A percentile compares a stretch with the other conserved stretches of the same genome.
These are phyloP conservation scores for Debaryomyces sp. DNA, from an alignment of 1,139 yeast genomes.

Conservation along the genomic window DNA sequence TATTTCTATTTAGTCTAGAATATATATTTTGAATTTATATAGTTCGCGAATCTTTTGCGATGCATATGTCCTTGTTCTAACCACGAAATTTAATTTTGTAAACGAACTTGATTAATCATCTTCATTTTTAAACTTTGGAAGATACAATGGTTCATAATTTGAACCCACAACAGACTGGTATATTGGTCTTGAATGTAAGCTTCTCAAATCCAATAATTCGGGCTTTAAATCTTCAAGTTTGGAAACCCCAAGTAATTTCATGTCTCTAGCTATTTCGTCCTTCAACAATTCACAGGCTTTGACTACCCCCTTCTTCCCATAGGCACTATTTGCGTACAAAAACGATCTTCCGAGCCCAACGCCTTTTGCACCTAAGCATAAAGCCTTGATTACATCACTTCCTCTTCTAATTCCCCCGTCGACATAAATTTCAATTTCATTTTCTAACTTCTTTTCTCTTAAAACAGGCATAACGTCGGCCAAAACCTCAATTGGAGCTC, in stretches of 20 bases:
- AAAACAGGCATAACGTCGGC: constrained; percentile 48
- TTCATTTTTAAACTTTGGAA: constrained; percentile 15
- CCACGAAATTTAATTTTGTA: background rate
- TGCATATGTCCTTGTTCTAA: background rate
- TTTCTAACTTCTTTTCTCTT: constrained; percentile 34
- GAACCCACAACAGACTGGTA: constrained; percentile 12
- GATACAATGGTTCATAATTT: constrained; percentile 17
- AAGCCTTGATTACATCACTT: constrained; percentile 54
- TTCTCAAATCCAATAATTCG: constrained; percentile 18
- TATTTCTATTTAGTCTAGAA: constrained; percentile 15
- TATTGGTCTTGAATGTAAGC: constrained; percentile 10
- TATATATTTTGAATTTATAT: background rate
- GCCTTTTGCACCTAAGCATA: constrained; percentile 59
- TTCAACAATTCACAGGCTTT: constrained; percentile 46
- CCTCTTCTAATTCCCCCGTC: constrained; percentile 63
- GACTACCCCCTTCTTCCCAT: constrained; percentile 53
- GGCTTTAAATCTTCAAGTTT: constrained; percentile 36
- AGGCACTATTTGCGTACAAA: constrained; percentile 47
- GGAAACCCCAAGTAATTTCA: constrained; percentile 52
- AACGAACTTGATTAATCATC: background rate
- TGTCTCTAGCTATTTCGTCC: constrained; percentile 46
- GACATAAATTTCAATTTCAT: constrained; percentile 45
- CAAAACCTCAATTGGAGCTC: constrained; percentile 51
- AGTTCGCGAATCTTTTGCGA: background rate
- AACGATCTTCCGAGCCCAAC: constrained; percentile 54